Percentiles rank a stretch among this genome's conserved stretches.
Evolutionary conservation across 2,329 filamentous ascomycete genomes (phyloP).

Genomic region (Bipolaris victoriae): DNA sequence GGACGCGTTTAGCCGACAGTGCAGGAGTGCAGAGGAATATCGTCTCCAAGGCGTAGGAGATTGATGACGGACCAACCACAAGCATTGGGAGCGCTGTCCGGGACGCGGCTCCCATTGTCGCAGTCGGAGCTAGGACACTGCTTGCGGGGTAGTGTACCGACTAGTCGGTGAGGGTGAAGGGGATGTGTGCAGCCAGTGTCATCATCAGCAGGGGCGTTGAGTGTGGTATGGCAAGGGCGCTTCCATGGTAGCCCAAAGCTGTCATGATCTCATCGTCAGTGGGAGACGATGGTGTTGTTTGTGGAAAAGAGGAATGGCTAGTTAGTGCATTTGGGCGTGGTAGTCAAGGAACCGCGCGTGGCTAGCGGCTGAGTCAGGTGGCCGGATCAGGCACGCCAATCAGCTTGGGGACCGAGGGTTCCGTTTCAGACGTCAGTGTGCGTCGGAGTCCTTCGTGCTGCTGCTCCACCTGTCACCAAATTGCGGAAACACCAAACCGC

Average conservation of each 20-base stretch:
- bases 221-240: slow-evolving; percentile 7
- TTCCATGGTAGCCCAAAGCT: slow-evolving; percentile 20
- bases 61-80: slow-evolving; percentile 14
- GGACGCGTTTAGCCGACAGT: slow-evolving; percentile 10
- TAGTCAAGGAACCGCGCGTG: slow-evolving; percentile 7
- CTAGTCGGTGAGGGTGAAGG: slow-evolving; percentile 12
- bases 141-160: slow-evolving; percentile 12
- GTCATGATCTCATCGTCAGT: slow-evolving; percentile 6
- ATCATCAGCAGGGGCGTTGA: slow-evolving; percentile 3
- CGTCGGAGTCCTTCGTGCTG: slow-evolving; percentile 7
- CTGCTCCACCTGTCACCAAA: slow-evolving; percentile 18
- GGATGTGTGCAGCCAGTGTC: slow-evolving; percentile 14
- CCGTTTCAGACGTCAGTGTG: slow-evolving; percentile 24
- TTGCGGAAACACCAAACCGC: slow-evolving; percentile 12
- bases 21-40: slow-evolving; percentile 9
- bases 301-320: slow-evolving; percentile 6
- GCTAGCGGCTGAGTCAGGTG: slow-evolving; percentile 23
- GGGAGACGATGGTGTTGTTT: slow-evolving; percentile 7
- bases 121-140: slow-evolving; percentile 3
- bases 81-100: slow-evolving; percentile 3
- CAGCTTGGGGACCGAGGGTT: slow-evolving; percentile 14
- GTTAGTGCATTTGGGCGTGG: slow-evolving; percentile 3
- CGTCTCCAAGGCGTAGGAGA: slow-evolving; percentile 4
- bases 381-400: slow-evolving; percentile 12
- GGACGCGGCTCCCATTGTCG: neutral